Percentiles rank a stretch among this genome's conserved stretches.
These are phyloP conservation scores for Mychonastes homosphaera DNA, from an alignment of 139 green algal species.

Conservation along the genomic window DNA sequence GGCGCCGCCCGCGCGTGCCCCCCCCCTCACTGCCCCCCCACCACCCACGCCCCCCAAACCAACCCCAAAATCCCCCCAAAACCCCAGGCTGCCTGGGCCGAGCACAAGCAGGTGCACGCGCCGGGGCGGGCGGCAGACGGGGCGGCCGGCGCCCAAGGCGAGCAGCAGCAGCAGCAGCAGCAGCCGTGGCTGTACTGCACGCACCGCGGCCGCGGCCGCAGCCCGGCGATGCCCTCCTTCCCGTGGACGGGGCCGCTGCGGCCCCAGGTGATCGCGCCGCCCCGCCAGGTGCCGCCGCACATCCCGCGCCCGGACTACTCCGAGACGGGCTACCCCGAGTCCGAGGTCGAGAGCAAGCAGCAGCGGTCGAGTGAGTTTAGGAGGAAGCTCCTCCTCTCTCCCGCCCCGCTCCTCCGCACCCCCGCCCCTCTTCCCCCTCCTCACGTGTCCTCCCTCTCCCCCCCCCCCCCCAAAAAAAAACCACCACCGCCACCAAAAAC, in stretches of 20 bases:
- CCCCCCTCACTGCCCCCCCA: no score
- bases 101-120: conserved; percentile 73
- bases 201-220: conserved; percentile 48
- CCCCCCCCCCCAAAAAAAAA: no score
- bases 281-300: conserved; percentile 49
- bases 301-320: conserved; percentile 66
- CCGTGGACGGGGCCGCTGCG: conserved; percentile 77
- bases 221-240: conserved; percentile 56
- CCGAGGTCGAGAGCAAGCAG: conserved; percentile 66
- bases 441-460: no score
- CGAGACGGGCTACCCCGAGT: conserved; percentile 36
- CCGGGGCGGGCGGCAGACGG: conserved; percentile 25
- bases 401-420: no score
- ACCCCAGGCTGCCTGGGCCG: conserved; percentile 49
- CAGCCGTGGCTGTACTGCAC: conserved; percentile 67
- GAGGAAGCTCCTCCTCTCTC: no score
- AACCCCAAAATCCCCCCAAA: neutral
- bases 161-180: conserved; percentile 3
- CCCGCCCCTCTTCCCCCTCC: no score
- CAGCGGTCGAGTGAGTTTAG: no score
- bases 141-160: no score
- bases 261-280: conserved; percentile 58
- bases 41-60: neutral
- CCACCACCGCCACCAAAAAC: no score
- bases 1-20: neutral